Evolutionary conservation across 345 rosid species (phyloP).

Genomic region (Hypericum perforatum): DNA sequence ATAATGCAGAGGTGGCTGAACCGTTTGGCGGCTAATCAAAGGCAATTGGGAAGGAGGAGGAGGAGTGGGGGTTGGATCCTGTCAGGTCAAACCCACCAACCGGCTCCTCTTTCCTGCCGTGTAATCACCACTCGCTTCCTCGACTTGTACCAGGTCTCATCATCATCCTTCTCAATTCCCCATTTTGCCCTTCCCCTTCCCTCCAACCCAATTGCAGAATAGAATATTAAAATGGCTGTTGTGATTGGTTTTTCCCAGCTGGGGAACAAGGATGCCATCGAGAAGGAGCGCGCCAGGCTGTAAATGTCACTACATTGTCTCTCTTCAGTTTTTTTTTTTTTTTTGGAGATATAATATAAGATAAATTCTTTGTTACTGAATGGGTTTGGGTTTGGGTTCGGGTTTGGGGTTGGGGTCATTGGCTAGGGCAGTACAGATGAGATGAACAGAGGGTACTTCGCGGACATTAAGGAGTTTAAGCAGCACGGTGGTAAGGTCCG

Average conservation of each 20-base stretch:
- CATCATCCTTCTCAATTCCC: not conserved
- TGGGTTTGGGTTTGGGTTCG: not conserved
- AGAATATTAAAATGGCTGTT: not conserved
- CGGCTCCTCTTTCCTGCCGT: constrained; percentile 35
- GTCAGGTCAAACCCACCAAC: not conserved
- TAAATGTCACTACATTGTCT: constrained; percentile 24
- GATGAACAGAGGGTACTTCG: constrained; percentile 86
- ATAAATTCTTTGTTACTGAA: no score
- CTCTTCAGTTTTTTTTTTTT: not conserved
- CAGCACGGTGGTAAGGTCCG: constrained; percentile 90
- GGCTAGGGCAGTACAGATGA: constrained; percentile 91
- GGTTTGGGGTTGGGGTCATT: constrained; percentile 17
- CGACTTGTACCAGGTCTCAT: constrained; percentile 49
- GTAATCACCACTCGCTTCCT: constrained; percentile 52
- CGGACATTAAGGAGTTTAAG: constrained; percentile 57
- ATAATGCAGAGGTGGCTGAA: no score
- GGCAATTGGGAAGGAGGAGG: no score
- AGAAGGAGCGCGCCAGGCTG: constrained; percentile 83
- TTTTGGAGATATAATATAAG: not conserved
- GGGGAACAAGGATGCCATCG: constrained; percentile 58
- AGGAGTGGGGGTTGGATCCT: no score
- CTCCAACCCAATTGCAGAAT: not conserved
- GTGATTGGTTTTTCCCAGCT: constrained; percentile 28
- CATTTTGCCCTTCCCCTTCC: no score
- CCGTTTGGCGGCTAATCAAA: no score